Percentiles rank a stretch among this genome's conserved stretches.
Evolutionary conservation across 2,329 filamentous ascomycete genomes (phyloP).

Genomic region (Monilinia aucupariae): DNA sequence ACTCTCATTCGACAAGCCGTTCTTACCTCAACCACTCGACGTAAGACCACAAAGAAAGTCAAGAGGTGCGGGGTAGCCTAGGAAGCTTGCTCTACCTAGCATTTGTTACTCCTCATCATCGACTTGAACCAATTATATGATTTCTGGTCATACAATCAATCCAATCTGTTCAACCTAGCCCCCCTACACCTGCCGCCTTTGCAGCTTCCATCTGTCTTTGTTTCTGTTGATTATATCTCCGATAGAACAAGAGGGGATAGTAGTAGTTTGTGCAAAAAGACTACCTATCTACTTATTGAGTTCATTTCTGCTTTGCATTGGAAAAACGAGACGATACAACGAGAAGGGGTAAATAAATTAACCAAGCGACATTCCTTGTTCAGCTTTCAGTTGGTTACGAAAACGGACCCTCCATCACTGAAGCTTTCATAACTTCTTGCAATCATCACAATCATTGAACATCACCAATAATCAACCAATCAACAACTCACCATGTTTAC

Average conservation of each 20-base stretch:
- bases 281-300: neutral
- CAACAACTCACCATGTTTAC: slow-evolving; percentile 29
- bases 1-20: neutral
- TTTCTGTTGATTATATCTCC: slow-evolving; percentile 11
- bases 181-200: neutral
- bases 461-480: neutral
- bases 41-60: neutral
- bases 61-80: slow-evolving; percentile 16
- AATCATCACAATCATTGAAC: neutral
- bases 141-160: slow-evolving; percentile 2
- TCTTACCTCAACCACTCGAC: too few relatives aligned
- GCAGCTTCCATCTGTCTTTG: slow-evolving; percentile 16
- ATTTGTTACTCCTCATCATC: slow-evolving; percentile 3
- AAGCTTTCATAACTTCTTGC: neutral
- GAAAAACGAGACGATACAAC: slow-evolving; percentile 2
- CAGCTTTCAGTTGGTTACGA: neutral
- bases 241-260: neutral
- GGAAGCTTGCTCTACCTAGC: neutral
- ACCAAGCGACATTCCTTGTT: slow-evolving; percentile 1
- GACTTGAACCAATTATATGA: slow-evolving; percentile 6
- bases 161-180: neutral
- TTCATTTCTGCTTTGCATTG: slow-evolving; percentile 19
- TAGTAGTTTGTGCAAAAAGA: neutral
- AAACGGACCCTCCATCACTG: neutral
- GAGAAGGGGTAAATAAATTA: neutral